Base-by-base conservation (phyloP, 768 basidiomycete species). In the Termitomyces eurrhizus region DNA sequence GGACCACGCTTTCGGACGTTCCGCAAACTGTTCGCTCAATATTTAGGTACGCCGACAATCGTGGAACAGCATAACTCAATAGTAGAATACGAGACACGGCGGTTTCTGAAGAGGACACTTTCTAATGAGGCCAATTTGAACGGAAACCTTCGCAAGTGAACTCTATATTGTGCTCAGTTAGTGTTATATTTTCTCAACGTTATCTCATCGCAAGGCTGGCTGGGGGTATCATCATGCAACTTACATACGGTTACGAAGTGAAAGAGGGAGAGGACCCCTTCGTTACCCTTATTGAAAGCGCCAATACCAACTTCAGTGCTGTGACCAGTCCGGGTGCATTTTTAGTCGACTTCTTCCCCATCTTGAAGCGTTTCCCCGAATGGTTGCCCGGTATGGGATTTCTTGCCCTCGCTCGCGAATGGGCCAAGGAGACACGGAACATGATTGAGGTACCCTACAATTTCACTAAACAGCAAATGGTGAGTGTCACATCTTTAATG, bases 321-420 rank as follows among this genome's bases (percentile, higher is more conserved):
- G 80, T 83, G 7, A 78, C 80, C 0, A 71, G 78, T 18, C 80
- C 82, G 0, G 85, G 85, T 2, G 74, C 76, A 4, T 80, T 78
- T 66, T 53, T 77, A 3, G 79, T 81, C 33, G 78, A 79, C 59
- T 71, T 75, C 52, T 74, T 79, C 62, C 78, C 78, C 1, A 56
- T 66, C 59, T 67, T 88, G 63, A 72, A 75, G 45, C 64, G 76
- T 24, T 65, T 87, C 24, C 86, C 86, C 0, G 78, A 79, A 61
- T 83, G 84, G 81, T 64, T 86, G 26, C 85, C 85, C 32, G 84
- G 85, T 0, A 79, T 79, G 48, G 75, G 74, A 0, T 88, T 86
- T 72, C 76, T 84, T 66, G 67, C 70, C 29, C 71, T 75, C 6
- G 85, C 82, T 4, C 64, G 69, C 0, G 64, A 69, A 35, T 82